These are phyloP conservation scores for Populus tomentosa DNA, from an alignment of 441 rosid genomes.

Conservation along the genomic window DNA sequence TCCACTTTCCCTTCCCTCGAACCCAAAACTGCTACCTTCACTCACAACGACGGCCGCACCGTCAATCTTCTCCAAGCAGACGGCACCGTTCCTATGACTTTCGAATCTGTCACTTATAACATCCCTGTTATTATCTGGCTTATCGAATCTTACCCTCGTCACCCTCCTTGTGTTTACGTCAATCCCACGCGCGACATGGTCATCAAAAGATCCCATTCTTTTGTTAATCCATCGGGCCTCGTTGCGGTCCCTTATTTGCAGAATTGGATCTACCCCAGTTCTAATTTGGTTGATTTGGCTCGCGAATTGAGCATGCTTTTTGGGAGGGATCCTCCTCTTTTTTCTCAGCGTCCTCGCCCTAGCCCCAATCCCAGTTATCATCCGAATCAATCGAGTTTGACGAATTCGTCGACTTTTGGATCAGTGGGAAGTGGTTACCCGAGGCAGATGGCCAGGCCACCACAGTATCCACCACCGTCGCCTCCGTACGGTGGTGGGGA, in stretches of 20 bases:
- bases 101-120: slow-evolving; percentile 80
- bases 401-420: slow-evolving; percentile 35
- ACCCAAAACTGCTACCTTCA: slow-evolving; percentile 86
- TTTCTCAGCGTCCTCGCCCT: slow-evolving; percentile 61
- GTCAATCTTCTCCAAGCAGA: slow-evolving; percentile 93
- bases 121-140: slow-evolving; percentile 91
- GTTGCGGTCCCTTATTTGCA: slow-evolving; percentile 78
- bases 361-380: slow-evolving; percentile 23
- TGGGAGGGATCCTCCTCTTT: slow-evolving; percentile 83
- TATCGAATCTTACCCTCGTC: slow-evolving; percentile 84
- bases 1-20: slow-evolving; percentile 68
- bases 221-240: slow-evolving; percentile 85
- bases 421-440: slow-evolving; percentile 26
- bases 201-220: slow-evolving; percentile 77
- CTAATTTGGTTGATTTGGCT: slow-evolving; percentile 76
- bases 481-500: slow-evolving; percentile 50
- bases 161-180: slow-evolving; percentile 83
- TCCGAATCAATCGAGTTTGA: slow-evolving; percentile 14
- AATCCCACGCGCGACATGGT: slow-evolving; percentile 95
- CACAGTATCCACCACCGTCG: slow-evolving; percentile 65
- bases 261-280: slow-evolving; percentile 84
- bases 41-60: slow-evolving; percentile 96
- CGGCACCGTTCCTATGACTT: slow-evolving; percentile 85
- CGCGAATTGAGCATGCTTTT: slow-evolving; percentile 53
- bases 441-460: slow-evolving; percentile 34